Base-by-base conservation (phyloP, 2,329 filamentous ascomycete genomes). In the Leptographium galeiforme region DNA sequence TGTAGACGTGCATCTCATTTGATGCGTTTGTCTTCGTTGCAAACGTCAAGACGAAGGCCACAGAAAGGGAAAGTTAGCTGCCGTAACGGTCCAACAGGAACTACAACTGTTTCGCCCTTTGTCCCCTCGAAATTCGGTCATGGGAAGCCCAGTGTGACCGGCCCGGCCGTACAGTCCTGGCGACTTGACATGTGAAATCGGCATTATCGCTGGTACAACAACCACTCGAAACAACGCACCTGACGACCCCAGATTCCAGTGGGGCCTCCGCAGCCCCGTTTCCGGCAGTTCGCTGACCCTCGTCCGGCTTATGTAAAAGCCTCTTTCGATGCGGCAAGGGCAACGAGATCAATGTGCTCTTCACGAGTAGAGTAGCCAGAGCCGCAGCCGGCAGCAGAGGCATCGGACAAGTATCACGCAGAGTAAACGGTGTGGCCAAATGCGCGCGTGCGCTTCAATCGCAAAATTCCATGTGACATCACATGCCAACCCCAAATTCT, bases 101-200 rank as follows among this genome's bases (percentile, higher is more conserved):
- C 12, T 4, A 8, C 12, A 2, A 36, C 34, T 36, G 8, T 8
- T n/a, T 48, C 25, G 25, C 25, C 25, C 25, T 25, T 25, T 25
- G 25, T 25, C 25, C 25, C 2, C 25, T 5, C 25, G 25, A 25
- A 38, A n/a, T 6, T 16, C 39, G 48, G 25, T 50, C 19, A 50
- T 30, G 36, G 48, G 45, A 48, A 14, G 8, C 44, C 19, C 32
- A 45, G 19, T 33, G 39, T 40, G 39, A 19, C 32, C 50, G 16
- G 2, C 39, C 14, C 19, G 8, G 46, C n/a, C 33, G 19, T 30
- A n/a, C 33, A 19, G 25, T 36, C 44, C 12, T n/a, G 19, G 13
- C 18, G 7, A 6, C 12, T 30, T 52, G 50, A 33, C 50, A 52
- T 52, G 50, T 52, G 50, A 50, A 50, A 49, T 34, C 36, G 36